Conservation (phyloP, 495 filamentous ascomycete genomes). For the Durotheca rogersii region DNA sequence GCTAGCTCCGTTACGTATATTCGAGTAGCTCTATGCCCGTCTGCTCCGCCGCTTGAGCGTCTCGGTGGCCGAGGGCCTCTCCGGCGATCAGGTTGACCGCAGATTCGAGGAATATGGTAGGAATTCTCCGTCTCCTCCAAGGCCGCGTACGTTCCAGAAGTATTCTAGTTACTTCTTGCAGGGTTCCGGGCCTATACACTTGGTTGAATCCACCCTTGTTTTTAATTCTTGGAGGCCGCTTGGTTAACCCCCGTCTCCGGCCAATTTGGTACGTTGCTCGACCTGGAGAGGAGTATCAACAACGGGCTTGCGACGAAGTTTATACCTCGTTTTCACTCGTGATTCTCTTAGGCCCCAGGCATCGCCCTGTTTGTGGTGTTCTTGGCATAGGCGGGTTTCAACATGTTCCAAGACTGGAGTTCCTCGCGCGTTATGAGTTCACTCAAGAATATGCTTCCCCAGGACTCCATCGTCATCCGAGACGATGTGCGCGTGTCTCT, state of each 20-base stretch:
- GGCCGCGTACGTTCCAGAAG: slow-evolving; percentile 56
- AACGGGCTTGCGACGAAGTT: background rate
- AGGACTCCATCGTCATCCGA: slow-evolving; percentile 61
- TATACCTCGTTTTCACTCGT: too few species aligned
- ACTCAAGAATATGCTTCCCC: slow-evolving; percentile 67
- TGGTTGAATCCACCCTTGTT: slow-evolving; percentile 62
- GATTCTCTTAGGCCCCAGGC: slow-evolving; percentile 57
- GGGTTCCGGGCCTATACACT: slow-evolving; percentile 66
- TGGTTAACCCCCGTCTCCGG: slow-evolving; percentile 60
- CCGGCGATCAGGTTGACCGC: slow-evolving; percentile 46
- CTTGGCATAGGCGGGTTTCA: slow-evolving; percentile 68
- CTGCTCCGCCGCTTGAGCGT: slow-evolving; percentile 52
- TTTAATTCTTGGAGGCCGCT: slow-evolving; percentile 71
- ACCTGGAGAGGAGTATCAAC: background rate
- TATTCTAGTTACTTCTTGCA: slow-evolving; percentile 69
- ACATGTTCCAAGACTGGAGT: slow-evolving; percentile 64
- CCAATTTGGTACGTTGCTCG: slow-evolving; percentile 60
- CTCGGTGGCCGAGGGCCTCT: slow-evolving; percentile 52
- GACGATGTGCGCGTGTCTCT: slow-evolving; percentile 53
- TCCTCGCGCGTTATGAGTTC: slow-evolving; percentile 64
- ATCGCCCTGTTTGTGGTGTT: slow-evolving; percentile 66
- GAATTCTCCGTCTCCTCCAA: slow-evolving; percentile 61
- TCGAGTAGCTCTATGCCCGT: slow-evolving; percentile 44
- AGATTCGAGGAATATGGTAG: slow-evolving; percentile 57
- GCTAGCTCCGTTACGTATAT: slow-evolving; percentile 28